These are phyloP conservation scores for Aspergillus pseudonomiae DNA, from an alignment of 2,329 filamentous ascomycete species.

Conservation along the genomic window DNA sequence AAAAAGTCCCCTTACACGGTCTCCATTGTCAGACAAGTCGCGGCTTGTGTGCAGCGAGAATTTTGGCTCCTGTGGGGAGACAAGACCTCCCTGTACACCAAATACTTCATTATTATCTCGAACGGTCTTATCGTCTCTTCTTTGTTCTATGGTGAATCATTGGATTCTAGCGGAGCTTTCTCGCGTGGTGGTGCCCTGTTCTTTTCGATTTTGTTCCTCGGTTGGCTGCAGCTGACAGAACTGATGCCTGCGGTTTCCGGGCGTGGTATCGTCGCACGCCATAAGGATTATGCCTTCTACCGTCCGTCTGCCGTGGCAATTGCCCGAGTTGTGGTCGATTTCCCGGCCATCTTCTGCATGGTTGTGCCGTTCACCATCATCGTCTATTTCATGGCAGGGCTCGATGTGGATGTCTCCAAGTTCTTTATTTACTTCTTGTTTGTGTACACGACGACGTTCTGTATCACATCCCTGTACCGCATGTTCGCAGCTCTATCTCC, in stretches of 20 bases:
- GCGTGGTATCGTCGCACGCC: slow-evolving; percentile 68
- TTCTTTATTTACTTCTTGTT: slow-evolving; percentile 70
- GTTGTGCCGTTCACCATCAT: slow-evolving; percentile 64
- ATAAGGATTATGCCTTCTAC: slow-evolving; percentile 70
- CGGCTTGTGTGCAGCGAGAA: slow-evolving; percentile 65
- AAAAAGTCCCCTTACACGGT: slow-evolving; percentile 77
- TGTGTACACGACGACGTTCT: slow-evolving; percentile 64
- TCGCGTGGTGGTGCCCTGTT: slow-evolving; percentile 65
- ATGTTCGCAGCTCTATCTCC: slow-evolving; percentile 67
- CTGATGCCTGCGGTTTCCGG: slow-evolving; percentile 76
- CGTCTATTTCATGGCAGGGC: slow-evolving; percentile 66
- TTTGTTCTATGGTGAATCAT: slow-evolving; percentile 71
- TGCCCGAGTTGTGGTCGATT: slow-evolving; percentile 64
- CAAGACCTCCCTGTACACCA: slow-evolving; percentile 73
- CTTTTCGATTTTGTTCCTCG: slow-evolving; percentile 68
- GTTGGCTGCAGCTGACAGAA: slow-evolving; percentile 75
- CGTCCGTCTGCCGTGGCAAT: slow-evolving; percentile 67
- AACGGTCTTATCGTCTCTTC: slow-evolving; percentile 76
- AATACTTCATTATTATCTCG: slow-evolving; percentile 75
- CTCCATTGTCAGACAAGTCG: slow-evolving; percentile 71
- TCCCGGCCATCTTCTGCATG: slow-evolving; percentile 63
- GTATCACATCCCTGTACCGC: slow-evolving; percentile 66
- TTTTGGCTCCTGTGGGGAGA: slow-evolving; percentile 80
- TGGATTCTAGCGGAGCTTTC: slow-evolving; percentile 65
- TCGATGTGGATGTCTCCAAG: slow-evolving; percentile 62